Conservation (phyloP, 495 filamentous ascomycete genomes). For the Podospora sp. region DNA sequence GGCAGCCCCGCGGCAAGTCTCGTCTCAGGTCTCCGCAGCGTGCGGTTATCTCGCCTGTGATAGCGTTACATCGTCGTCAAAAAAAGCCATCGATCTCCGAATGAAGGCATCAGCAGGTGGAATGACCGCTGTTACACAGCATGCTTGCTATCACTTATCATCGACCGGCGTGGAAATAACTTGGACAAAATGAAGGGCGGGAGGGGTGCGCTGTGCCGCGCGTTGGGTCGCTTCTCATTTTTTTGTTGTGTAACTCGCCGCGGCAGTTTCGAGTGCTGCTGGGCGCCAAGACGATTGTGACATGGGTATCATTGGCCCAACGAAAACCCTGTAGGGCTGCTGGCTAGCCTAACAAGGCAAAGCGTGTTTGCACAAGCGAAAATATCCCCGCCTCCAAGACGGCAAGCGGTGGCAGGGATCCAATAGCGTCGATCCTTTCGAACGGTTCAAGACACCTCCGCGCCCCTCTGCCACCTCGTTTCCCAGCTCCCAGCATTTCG, state of each 20-base stretch:
- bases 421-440: neutral
- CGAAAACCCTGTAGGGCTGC: conserved; percentile 23
- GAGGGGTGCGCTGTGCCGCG: neutral
- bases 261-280: conserved; percentile 10
- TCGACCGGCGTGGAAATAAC: neutral
- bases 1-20: neutral
- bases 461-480: neutral
- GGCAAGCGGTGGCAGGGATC: neutral
- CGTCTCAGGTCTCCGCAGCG: neutral
- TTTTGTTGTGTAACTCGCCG: conserved; percentile 11
- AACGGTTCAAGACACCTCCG: conserved; percentile 4
- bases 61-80: neutral
- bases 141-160: neutral
- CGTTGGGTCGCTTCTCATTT: neutral
- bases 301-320: neutral
- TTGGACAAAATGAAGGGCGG: neutral
- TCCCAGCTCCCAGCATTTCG: neutral
- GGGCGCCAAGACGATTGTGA: neutral
- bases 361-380: conserved; percentile 3
- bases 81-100: neutral
- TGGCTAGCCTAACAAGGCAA: conserved; percentile 13
- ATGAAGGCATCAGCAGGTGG: neutral
- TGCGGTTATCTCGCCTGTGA: neutral
- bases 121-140: neutral
- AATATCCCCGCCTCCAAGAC: conserved; percentile 10